phyloP scores from a whole-genome alignment of 208 protist species.

The Borovskyia barvae region DNA sequence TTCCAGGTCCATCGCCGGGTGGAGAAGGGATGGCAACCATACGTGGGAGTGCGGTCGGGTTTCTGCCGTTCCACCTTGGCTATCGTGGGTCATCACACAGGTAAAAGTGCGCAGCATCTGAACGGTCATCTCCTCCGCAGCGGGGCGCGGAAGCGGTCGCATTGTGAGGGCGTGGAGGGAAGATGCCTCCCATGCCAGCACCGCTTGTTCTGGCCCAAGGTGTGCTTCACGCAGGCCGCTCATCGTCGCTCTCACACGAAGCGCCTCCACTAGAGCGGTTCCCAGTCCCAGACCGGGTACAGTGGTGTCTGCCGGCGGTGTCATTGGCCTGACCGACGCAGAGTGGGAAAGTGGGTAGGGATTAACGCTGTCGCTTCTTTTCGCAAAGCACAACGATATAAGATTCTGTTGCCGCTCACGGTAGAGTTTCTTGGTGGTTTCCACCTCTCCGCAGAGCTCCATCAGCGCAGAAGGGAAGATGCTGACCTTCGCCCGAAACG shows the following conservation, averaged over 20 bases:
- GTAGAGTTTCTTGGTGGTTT: constrained; percentile 5
- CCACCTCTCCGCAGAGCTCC: constrained; percentile 37
- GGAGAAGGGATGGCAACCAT: constrained; percentile 63
- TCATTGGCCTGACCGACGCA: too few species aligned
- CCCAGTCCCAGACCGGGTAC: too few species aligned
- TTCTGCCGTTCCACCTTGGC: neutral
- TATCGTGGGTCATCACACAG: neutral
- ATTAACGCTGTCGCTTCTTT: neutral
- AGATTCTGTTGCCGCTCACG: neutral
- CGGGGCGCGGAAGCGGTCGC: neutral
- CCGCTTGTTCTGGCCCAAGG: neutral
- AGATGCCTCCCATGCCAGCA: constrained; percentile 7
- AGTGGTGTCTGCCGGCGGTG: neutral
- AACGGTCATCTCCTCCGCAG: constrained; percentile 7
- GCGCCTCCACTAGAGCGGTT: too few species aligned
- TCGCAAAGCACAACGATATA: constrained; percentile 7
- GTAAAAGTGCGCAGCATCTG: constrained; percentile 11
- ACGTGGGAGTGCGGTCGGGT: constrained; percentile 17
- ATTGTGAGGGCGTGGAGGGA: constrained; percentile 1
- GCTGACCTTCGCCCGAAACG: constrained; percentile 12
- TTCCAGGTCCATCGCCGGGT: constrained; percentile 45
- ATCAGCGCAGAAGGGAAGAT: constrained; percentile 24
- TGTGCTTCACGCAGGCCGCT: too few species aligned
- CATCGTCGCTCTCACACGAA: too few species aligned
- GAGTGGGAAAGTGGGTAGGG: too few species aligned